These are phyloP conservation scores for Tylopilus cervinicoccineus DNA, from an alignment of 768 basidiomycete species.

Conservation along the genomic window DNA sequence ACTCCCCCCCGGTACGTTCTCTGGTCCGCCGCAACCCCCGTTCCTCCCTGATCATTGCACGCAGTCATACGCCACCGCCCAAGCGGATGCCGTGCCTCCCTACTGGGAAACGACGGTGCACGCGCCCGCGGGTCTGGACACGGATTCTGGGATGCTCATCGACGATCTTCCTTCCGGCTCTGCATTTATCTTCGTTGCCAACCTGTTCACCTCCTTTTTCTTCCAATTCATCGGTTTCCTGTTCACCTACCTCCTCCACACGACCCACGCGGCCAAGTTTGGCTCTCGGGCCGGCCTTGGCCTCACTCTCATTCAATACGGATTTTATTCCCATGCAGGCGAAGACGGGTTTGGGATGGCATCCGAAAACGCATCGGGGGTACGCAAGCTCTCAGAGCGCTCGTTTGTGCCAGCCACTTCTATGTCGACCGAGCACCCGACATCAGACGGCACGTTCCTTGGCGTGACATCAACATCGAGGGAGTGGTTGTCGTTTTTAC, in stretches of 20 bases:
- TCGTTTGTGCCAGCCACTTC: slow-evolving; percentile 23
- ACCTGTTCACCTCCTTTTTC: slow-evolving; percentile 84
- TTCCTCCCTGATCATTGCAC: neutral
- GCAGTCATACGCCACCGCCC: slow-evolving; percentile 83
- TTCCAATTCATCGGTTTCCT: slow-evolving; percentile 96
- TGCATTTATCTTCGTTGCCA: slow-evolving; percentile 65
- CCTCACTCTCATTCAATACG: slow-evolving; percentile 90
- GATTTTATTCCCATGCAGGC: slow-evolving; percentile 61
- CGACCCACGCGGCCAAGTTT: slow-evolving; percentile 88
- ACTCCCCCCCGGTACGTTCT: slow-evolving; percentile 76
- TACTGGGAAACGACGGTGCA: slow-evolving; percentile 98
- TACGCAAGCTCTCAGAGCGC: slow-evolving; percentile 14
- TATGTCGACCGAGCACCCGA: slow-evolving; percentile 21
- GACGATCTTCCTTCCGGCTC: slow-evolving; percentile 89
- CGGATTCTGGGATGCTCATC: slow-evolving; percentile 70
- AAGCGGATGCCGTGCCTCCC: slow-evolving; percentile 85
- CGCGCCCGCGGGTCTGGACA: slow-evolving; percentile 55
- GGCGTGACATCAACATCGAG: slow-evolving; percentile 56
- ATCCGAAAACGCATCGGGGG: slow-evolving; percentile 15
- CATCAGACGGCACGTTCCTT: slow-evolving; percentile 18
- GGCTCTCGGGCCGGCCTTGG: slow-evolving; percentile 96
- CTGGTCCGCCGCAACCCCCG: neutral
- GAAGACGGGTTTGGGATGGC: slow-evolving; percentile 27
- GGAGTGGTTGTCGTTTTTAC: slow-evolving; percentile 88
- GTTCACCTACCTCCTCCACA: slow-evolving; percentile 89